Base-by-base conservation (phyloP, 129 eudicot genomes). In the Saussurea involucrata region DNA sequence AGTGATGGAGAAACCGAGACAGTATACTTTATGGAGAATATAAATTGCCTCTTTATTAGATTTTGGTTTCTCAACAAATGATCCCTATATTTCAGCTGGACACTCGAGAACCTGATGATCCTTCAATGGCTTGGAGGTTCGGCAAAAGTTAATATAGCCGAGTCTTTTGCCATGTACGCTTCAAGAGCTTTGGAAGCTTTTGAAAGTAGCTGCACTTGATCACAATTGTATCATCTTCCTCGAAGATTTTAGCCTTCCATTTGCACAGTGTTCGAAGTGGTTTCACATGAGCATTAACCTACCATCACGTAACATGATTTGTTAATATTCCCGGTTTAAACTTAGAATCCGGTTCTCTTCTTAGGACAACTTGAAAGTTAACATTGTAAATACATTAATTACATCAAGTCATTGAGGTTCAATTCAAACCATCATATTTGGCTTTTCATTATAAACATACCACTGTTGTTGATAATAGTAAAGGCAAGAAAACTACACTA, bases 201-300 rank as follows among this genome's bases (percentile, higher is more conserved):
- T 21, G 86, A 78, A 7, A 88, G 89, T n/a, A 95, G 85, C 77
- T 90, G 92, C 92, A 90, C 81, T 85, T 88, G 61, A 42, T 81
- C 69, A 95, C 90, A 61, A 95, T 90, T 24, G 77, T 20, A 74
- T 95, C 97, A 37, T 95, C 99, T 63, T 95, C 99, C 55, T 84
- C 85, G 2, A 76, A 42, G 72, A 60, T 80, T 80, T 73, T 79
- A 24, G 99, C 99, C 88, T 92, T 92, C 17, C 89, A 79, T 68
- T 80, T 92, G 88, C 96, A 92, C 68, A 95, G 46, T 8, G 96
- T 92, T 86, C 75, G 83, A 13, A 95, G 89, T 71, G 99, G 95
- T 71, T 92, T 90, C 28, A 92, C 92, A 82, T 95, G 99, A 82
- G 97, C 97, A 86, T 86, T 87, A 66, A 93, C 98, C 97, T 90